Percentiles rank a stretch among this genome's conserved stretches.
phyloP scores from a whole-genome alignment of 129 eudicot species.

The Cynara cardunculus region DNA sequence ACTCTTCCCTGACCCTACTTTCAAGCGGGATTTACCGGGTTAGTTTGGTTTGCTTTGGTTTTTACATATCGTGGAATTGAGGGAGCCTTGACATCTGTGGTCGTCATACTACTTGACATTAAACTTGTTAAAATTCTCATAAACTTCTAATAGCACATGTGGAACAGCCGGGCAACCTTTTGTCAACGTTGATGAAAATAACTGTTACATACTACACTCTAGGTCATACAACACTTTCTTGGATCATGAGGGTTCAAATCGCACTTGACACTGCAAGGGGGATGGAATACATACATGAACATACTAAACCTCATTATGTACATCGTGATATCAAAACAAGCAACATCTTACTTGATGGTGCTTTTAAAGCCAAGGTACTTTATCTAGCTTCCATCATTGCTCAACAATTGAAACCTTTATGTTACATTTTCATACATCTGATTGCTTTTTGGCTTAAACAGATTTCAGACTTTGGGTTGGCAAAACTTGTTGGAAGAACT shows the following conservation, averaged over 20 bases:
- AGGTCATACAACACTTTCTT: constrained; percentile 85
- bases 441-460: constrained; percentile 22
- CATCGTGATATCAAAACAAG: constrained; percentile 93
- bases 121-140: not conserved
- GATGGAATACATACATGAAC: constrained; percentile 93
- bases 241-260: constrained; percentile 89
- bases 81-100: too few relatives aligned
- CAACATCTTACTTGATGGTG: constrained; percentile 81
- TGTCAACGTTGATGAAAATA: not conserved
- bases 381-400: not conserved
- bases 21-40: too few relatives aligned
- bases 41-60: too few relatives aligned
- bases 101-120: not conserved
- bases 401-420: not conserved
- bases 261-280: constrained; percentile 98
- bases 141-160: not conserved
- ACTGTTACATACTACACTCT: not conserved
- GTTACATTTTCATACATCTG: not conserved
- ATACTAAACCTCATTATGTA: constrained; percentile 91
- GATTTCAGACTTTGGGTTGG: constrained; percentile 93
- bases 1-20: too few relatives aligned
- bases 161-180: not conserved
- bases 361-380: constrained; percentile 85
- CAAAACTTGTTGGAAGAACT: constrained; percentile 70
- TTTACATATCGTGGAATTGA: too few relatives aligned